Percentiles rank a stretch among this genome's conserved stretches.
These are phyloP conservation scores for Aureobasidium musti DNA, from an alignment of 2,329 filamentous ascomycete species.

Conservation along the genomic window DNA sequence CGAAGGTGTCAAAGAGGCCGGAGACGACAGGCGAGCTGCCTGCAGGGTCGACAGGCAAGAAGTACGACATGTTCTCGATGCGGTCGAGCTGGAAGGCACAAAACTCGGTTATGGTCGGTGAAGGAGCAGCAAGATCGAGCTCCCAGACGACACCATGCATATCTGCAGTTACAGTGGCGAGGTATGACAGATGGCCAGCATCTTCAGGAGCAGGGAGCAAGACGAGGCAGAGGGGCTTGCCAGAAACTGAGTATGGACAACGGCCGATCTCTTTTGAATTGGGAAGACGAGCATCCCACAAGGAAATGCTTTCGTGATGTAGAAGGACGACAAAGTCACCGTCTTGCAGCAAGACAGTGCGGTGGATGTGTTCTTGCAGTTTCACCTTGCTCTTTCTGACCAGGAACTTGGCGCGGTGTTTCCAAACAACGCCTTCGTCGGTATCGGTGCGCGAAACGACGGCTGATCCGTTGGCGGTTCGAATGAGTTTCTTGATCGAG, in stretches of 20 bases:
- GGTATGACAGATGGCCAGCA: constrained; percentile 57
- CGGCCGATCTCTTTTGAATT: constrained; percentile 61
- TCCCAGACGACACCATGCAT: constrained; percentile 83
- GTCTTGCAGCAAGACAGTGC: constrained; percentile 74
- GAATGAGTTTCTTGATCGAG: constrained; percentile 80
- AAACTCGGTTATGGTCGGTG: constrained; percentile 62
- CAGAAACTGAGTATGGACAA: constrained; percentile 60
- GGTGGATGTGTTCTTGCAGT: constrained; percentile 70
- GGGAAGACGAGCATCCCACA: constrained; percentile 74
- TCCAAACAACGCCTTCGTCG: constrained; percentile 83
- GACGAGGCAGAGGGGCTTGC: constrained; percentile 77
- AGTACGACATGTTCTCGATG: constrained; percentile 54
- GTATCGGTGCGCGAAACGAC: constrained; percentile 77
- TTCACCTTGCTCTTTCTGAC: constrained; percentile 68
- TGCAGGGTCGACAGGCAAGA: constrained; percentile 79
- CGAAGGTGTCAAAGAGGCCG: constrained; percentile 82
- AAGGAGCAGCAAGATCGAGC: constrained; percentile 44
- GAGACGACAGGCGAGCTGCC: constrained; percentile 70
- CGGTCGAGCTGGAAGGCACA: constrained; percentile 68
- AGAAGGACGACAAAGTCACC: constrained; percentile 81
- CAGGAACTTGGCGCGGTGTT: constrained; percentile 63
- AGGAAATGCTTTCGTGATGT: constrained; percentile 66
- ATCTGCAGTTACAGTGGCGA: constrained; percentile 80
- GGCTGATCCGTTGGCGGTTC: constrained; percentile 77
- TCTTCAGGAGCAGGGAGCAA: constrained; percentile 67